Percentiles rank a stretch among this genome's conserved stretches.
Evolutionary conservation across 352 stramenopile species (phyloP).

Genomic region (Phytophthora megakarya): DNA sequence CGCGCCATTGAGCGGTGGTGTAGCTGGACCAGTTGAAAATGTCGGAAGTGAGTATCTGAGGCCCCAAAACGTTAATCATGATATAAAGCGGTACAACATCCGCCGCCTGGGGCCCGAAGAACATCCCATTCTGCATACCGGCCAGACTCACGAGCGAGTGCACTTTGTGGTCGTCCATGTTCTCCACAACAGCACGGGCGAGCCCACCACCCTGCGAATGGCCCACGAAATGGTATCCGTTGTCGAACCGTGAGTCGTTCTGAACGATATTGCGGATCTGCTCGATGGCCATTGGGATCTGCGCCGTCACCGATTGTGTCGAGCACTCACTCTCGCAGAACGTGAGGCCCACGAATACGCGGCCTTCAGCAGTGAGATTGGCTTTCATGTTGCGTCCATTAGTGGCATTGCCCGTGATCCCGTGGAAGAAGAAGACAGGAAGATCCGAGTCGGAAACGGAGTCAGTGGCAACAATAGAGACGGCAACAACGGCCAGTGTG

Average conservation of each 20-base stretch:
- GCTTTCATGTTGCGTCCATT: constrained; percentile 37
- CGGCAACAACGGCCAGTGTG: constrained; percentile 1
- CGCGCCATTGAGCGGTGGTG: constrained; percentile 22
- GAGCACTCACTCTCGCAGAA: constrained; percentile 53
- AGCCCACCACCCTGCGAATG: constrained; percentile 53
- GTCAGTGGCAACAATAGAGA: constrained; percentile 3
- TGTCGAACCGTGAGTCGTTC: constrained; percentile 40
- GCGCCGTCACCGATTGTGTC: constrained; percentile 31
- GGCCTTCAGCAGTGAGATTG: constrained; percentile 38
- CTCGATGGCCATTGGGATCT: constrained; percentile 51
- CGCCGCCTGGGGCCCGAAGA: constrained; percentile 47
- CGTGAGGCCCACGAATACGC: constrained; percentile 42
- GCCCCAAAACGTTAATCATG: constrained; percentile 40
- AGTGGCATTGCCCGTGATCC: constrained; percentile 36
- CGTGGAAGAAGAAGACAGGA: constrained; percentile 62
- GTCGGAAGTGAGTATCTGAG: constrained; percentile 27
- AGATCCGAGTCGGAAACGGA: constrained; percentile 24
- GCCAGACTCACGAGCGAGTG: constrained; percentile 52
- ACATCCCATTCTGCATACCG: constrained; percentile 54
- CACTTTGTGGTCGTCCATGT: constrained; percentile 62
- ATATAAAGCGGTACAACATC: constrained; percentile 40
- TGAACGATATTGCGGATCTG: constrained; percentile 44
- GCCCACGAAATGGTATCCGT: constrained; percentile 55
- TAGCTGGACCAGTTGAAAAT: constrained; percentile 45
- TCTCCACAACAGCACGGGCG: constrained; percentile 50